A percentile compares a stretch with the other conserved stretches of the same genome.
Evolutionary conservation across 176 grass and related monocot genomes (phyloP).

Genomic region (Oryza glaberrima): DNA sequence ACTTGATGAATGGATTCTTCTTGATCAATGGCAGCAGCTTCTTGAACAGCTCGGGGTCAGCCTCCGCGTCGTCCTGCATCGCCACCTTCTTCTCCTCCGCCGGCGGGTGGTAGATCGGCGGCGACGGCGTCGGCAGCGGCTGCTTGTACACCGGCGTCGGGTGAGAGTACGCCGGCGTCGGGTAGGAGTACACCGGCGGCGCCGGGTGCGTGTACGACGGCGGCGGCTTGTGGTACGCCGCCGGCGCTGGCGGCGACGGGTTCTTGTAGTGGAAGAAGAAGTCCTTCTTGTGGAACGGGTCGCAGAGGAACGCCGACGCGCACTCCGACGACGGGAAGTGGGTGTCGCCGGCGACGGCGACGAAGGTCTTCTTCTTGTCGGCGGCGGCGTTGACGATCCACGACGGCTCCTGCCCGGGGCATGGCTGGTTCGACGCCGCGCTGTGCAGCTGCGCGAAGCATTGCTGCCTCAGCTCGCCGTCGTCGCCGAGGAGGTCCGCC

Average conservation of each 20-base stretch:
- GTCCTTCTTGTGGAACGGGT: slow-evolving; percentile 28
- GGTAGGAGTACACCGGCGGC: not conserved
- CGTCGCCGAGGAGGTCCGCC: slow-evolving; percentile 9
- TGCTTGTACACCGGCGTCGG: not conserved
- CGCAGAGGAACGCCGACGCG: slow-evolving; percentile 30
- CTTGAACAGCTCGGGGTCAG: slow-evolving; percentile 42
- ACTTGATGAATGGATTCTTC: slow-evolving; percentile 39
- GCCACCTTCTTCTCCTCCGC: slow-evolving; percentile 37
- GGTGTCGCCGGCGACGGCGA: slow-evolving; percentile 26
- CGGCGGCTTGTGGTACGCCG: slow-evolving; percentile 1
- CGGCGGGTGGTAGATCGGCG: slow-evolving; percentile 35
- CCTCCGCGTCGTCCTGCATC: slow-evolving; percentile 1
- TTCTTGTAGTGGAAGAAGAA: slow-evolving; percentile 30
- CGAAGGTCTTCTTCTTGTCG: slow-evolving; percentile 22
- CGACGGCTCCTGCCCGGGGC: slow-evolving; percentile 45
- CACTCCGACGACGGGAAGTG: slow-evolving; percentile 18
- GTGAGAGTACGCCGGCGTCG: slow-evolving; percentile 2
- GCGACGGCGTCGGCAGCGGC: not conserved
- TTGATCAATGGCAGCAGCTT: slow-evolving; percentile 48
- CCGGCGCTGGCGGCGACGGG: not conserved
- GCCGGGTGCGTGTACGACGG: not conserved
- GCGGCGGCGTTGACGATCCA: slow-evolving; percentile 20
- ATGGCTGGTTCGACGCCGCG: slow-evolving; percentile 37
- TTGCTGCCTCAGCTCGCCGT: slow-evolving; percentile 55
- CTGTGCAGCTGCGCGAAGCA: slow-evolving; percentile 59